Conservation (phyloP, 2,329 filamentous ascomycete genomes). For the Metarhizium sp. region DNA sequence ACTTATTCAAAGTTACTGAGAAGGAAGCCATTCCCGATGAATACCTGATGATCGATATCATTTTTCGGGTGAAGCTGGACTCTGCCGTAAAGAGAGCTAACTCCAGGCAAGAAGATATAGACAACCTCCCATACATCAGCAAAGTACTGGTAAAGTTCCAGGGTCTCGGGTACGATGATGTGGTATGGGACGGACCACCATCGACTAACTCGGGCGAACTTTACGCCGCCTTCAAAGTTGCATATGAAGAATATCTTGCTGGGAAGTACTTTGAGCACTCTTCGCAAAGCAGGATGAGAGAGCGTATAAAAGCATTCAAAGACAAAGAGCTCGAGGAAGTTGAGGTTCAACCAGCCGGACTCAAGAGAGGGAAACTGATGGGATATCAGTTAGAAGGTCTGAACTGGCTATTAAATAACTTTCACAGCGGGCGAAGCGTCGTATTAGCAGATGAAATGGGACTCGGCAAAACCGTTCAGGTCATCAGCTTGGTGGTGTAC, state of each 20-base stretch:
- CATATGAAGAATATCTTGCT: slow-evolving; percentile 78
- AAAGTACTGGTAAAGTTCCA: slow-evolving; percentile 83
- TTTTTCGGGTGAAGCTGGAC: slow-evolving; percentile 65
- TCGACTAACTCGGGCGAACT: slow-evolving; percentile 50
- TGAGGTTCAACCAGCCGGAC: slow-evolving; percentile 59
- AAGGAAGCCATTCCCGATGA: slow-evolving; percentile 83
- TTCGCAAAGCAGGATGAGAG: slow-evolving; percentile 49
- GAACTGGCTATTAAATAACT: slow-evolving; percentile 93
- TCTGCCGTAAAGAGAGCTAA: slow-evolving; percentile 36
- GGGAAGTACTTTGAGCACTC: slow-evolving; percentile 60
- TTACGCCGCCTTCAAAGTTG: slow-evolving; percentile 71
- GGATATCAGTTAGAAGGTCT: slow-evolving; percentile 85
- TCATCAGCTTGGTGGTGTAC: slow-evolving; percentile 71
- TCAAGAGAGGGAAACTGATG: slow-evolving; percentile 79
- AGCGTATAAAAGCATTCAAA: slow-evolving; percentile 61
- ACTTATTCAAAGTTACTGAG: slow-evolving; percentile 53
- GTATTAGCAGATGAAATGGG: slow-evolving; percentile 98
- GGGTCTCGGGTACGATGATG: slow-evolving; percentile 82
- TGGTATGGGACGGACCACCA: slow-evolving; percentile 82
- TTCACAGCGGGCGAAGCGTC: slow-evolving; percentile 71
- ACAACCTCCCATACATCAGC: slow-evolving; percentile 61
- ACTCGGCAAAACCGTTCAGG: slow-evolving; percentile 91
- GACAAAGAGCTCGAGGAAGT: slow-evolving; percentile 58
- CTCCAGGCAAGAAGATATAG: slow-evolving; percentile 60
- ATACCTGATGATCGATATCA: slow-evolving; percentile 74